Base-by-base conservation (phyloP, 2,329 filamentous ascomycete species). In the Coniella vitis region DNA sequence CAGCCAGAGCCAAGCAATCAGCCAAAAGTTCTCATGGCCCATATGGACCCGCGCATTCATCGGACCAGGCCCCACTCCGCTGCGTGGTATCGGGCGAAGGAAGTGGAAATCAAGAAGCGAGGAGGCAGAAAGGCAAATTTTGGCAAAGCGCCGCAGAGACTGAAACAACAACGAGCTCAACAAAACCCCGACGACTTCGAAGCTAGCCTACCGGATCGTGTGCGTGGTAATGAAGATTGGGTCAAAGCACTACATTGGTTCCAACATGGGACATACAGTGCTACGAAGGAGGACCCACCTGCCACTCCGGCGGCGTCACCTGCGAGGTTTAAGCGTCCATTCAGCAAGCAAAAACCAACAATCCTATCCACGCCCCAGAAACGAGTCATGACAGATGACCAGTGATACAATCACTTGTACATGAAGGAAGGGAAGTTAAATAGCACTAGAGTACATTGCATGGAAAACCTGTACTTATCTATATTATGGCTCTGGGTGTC, bases 11-110 rank as follows among this genome's bases (percentile, higher is more conserved):
- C 9, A 37, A 29, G 8, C 19, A 49, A 25, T 43, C 53, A 41
- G 47, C 58, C 44, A 56, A 64, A 22, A 60, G 63, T 22, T 65
- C 53, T 67, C 5, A 80, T 69, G 54, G 62, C 68, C 1, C 63
- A 69, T 41, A 65, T 78, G 3, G 73, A 83, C 57, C 78, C 77
- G 0, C 69, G 70, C 1, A 66, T 73, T 2, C 72, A 77, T 45
- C 73, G 69, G 62, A 67, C 66, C 1, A 67, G 71, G 38, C 63
- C 63, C 2, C 67, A 67, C 38, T 67, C 72, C 0, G 57, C 68
- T 4, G 61, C 63, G 16, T 81, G 76, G 76, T 63, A 70, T 43
- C 59, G 56, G 13, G 59, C 61, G 14, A 82, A 80, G 52, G 64
- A 69, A 31, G 57, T 60, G 1, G 77, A 82, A 49, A 79, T 82